Conservation (phyloP, 106 monocot genomes). For the Gastrodia elata region DNA sequence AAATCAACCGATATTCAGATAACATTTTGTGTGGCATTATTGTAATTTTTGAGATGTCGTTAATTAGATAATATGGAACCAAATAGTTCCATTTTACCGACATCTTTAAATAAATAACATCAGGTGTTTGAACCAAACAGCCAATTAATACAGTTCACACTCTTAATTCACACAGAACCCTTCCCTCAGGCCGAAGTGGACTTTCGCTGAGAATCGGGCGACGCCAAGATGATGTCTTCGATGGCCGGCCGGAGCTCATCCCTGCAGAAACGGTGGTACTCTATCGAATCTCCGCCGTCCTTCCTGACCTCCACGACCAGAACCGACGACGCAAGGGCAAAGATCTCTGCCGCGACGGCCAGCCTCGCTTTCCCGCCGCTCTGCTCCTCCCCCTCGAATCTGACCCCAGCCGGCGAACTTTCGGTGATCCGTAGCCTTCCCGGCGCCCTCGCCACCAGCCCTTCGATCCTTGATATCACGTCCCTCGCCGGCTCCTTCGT, state of each 20-base stretch:
- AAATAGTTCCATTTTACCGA: too few species aligned
- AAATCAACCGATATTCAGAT: too few species aligned
- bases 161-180: too few species aligned
- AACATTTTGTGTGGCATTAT: too few species aligned
- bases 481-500: constrained; percentile 36
- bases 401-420: constrained; percentile 21
- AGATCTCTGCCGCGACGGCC: constrained; percentile 31
- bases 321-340: constrained; percentile 33
- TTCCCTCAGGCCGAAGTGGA: too few species aligned
- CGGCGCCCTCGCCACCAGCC: constrained; percentile 14
- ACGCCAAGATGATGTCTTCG: constrained; percentile 48
- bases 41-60: too few species aligned
- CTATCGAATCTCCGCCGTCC: constrained; percentile 33
- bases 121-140: too few species aligned
- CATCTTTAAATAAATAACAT: too few species aligned
- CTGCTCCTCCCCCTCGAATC: constrained; percentile 28
- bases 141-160: too few species aligned
- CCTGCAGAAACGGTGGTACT: constrained; percentile 51
- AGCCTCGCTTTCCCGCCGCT: constrained; percentile 17
- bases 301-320: constrained; percentile 42
- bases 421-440: constrained; percentile 11
- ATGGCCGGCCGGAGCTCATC: constrained; percentile 60
- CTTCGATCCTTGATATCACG: constrained; percentile 40
- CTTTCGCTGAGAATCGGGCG: constrained; percentile 8
- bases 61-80: too few species aligned